phyloP scores from a whole-genome alignment of 768 basidiomycete genomes.

The Suillus ampliporus region DNA sequence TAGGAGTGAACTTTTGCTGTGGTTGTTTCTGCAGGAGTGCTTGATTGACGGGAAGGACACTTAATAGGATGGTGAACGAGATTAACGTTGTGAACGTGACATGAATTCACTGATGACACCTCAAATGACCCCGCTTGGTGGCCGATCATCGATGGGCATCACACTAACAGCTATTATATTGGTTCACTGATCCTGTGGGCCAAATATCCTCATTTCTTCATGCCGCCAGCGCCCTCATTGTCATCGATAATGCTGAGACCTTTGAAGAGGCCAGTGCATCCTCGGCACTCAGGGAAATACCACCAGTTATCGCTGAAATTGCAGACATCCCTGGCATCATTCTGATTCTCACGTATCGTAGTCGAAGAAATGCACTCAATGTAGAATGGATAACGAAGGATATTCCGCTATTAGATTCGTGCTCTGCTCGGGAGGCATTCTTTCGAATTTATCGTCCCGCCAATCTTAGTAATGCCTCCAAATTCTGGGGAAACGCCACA shows the following conservation, averaged over 20 bases:
- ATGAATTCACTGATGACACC: too few species aligned
- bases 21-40: too few species aligned
- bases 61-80: too few species aligned
- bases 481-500: too few species aligned
- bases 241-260: constrained; percentile 5
- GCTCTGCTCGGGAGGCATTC: background rate
- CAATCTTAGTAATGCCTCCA: background rate
- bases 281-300: background rate
- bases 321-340: constrained; percentile 2
- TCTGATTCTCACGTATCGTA: constrained; percentile 5
- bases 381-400: background rate
- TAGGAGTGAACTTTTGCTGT: too few species aligned
- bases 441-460: background rate
- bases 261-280: background rate
- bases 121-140: too few species aligned
- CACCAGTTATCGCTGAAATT: background rate
- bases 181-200: too few species aligned
- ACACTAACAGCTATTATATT: too few species aligned
- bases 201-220: background rate
- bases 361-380: background rate
- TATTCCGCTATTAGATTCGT: background rate
- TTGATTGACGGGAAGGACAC: too few species aligned
- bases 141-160: too few species aligned
- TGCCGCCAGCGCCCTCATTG: background rate
- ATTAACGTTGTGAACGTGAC: too few species aligned